A percentile compares a stretch with the other conserved stretches of the same genome.
These are phyloP conservation scores for Eucalyptus leucophloia DNA, from an alignment of 345 rosid genomes.

Conservation along the genomic window DNA sequence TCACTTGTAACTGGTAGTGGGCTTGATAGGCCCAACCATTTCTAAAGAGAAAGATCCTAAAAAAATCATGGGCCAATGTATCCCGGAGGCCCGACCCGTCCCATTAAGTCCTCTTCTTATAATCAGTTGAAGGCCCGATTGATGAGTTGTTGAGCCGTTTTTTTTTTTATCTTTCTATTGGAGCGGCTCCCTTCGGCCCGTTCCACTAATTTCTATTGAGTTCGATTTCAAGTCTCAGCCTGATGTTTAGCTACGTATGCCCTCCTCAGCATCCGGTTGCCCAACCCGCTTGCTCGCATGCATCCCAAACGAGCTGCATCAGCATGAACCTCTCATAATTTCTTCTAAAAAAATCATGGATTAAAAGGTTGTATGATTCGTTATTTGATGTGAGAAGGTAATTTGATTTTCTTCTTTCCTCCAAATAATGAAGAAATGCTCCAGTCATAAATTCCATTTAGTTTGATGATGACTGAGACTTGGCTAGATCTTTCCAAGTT, in stretches of 20 bases:
- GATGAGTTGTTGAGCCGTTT: neutral
- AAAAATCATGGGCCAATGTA: neutral
- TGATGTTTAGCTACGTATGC: neutral
- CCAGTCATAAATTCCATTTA: neutral
- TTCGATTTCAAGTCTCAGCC: neutral
- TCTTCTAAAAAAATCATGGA: neutral
- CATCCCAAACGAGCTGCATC: neutral
- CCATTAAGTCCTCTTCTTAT: neutral
- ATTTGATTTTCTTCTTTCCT: neutral
- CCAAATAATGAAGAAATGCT: neutral
- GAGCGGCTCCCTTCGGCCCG: neutral
- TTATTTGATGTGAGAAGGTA: neutral
- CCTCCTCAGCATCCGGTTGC: neutral
- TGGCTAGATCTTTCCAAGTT: neutral
- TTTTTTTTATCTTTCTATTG: neutral
- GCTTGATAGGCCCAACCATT: neutral
- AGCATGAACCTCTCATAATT: neutral
- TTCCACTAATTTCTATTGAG: neutral
- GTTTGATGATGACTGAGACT: neutral
- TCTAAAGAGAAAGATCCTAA: neutral
- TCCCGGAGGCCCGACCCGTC: neutral
- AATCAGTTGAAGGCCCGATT: neutral
- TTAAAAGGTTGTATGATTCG: fast-evolving
- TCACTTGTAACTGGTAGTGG: neutral
- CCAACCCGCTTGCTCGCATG: neutral